Conservation (phyloP, 208 protist genomes). For the Trypanosoma boissoni region DNA sequence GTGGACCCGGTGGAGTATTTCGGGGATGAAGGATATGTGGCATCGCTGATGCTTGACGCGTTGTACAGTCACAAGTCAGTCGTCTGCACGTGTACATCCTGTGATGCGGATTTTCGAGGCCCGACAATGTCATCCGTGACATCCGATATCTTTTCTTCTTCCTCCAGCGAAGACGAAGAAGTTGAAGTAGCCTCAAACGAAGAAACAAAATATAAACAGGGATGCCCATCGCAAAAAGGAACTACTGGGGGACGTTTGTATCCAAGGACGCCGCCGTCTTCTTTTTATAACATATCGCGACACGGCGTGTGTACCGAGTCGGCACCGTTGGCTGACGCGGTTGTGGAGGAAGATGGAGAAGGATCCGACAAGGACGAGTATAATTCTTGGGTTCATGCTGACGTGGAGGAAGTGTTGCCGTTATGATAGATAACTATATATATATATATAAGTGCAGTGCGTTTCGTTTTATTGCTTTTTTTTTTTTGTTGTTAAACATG, state of each 20-base stretch:
- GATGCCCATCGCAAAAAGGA: too few relatives aligned
- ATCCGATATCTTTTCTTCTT: too few relatives aligned
- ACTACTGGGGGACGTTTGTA: too few relatives aligned
- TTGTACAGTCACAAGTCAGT: slow-evolving; percentile 50
- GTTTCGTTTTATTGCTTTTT: background rate
- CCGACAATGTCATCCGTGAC: slow-evolving; percentile 1
- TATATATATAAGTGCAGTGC: background rate
- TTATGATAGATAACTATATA: slow-evolving; percentile 20
- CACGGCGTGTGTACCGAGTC: background rate
- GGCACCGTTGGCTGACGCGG: background rate
- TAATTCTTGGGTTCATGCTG: slow-evolving; percentile 9
- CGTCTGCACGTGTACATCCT: slow-evolving; percentile 25
- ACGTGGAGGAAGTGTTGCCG: slow-evolving; percentile 57
- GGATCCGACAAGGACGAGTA: slow-evolving; percentile 11
- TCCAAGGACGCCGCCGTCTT: too few relatives aligned
- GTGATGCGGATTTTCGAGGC: background rate
- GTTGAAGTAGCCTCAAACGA: too few relatives aligned
- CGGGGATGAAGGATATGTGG: slow-evolving; percentile 29
- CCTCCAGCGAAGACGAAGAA: too few relatives aligned
- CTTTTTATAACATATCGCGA: too few relatives aligned
- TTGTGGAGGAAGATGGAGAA: slow-evolving; percentile 16
- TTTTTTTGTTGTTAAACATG: background rate
- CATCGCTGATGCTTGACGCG: slow-evolving; percentile 42
- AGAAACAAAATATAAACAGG: too few relatives aligned
- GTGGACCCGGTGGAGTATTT: slow-evolving; percentile 64